Conservation (phyloP, 306 rosid genomes). For the Abrus precatorius region DNA sequence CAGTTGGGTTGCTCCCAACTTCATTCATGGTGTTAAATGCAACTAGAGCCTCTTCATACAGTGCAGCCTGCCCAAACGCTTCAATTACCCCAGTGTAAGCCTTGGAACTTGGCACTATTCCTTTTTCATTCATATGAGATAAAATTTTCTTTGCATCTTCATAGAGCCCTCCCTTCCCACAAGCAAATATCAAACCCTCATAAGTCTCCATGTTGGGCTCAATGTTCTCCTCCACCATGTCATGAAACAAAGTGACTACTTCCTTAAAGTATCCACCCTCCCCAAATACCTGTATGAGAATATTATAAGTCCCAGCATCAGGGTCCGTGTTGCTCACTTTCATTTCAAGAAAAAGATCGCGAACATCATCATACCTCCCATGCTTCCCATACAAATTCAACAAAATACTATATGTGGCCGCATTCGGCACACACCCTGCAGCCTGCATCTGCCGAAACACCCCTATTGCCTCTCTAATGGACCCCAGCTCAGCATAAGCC, state of each 20-base stretch:
- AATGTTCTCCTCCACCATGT: slow-evolving; percentile 91
- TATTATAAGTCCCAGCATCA: slow-evolving; percentile 87
- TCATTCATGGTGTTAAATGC: slow-evolving; percentile 96
- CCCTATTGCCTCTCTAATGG: slow-evolving; percentile 75
- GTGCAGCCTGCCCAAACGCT: slow-evolving; percentile 88
- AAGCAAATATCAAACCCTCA: slow-evolving; percentile 89
- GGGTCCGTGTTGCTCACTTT: slow-evolving; percentile 90
- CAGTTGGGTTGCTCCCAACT: slow-evolving; percentile 75
- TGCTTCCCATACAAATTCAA: slow-evolving; percentile 83
- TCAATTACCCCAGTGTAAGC: slow-evolving; percentile 85
- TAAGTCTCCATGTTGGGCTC: slow-evolving; percentile 95
- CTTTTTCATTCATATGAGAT: slow-evolving; percentile 74
- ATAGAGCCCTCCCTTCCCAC: slow-evolving; percentile 96
- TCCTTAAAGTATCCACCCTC: slow-evolving; percentile 97
- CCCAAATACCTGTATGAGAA: slow-evolving; percentile 95
- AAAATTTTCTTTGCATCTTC: slow-evolving; percentile 87
- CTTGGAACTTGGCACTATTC: slow-evolving; percentile 81
- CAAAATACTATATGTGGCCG: slow-evolving; percentile 78
- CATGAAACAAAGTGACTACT: slow-evolving; percentile 97
- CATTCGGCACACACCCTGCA: slow-evolving; percentile 87
- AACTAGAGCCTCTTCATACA: slow-evolving; percentile 93
- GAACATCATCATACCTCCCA: slow-evolving; percentile 91
- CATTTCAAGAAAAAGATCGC: slow-evolving; percentile 96
- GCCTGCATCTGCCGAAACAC: slow-evolving; percentile 97
- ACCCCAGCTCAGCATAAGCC: slow-evolving; percentile 76